phyloP scores from a whole-genome alignment of 2,329 filamentous ascomycete genomes.

The Penicillium rolfsii region DNA sequence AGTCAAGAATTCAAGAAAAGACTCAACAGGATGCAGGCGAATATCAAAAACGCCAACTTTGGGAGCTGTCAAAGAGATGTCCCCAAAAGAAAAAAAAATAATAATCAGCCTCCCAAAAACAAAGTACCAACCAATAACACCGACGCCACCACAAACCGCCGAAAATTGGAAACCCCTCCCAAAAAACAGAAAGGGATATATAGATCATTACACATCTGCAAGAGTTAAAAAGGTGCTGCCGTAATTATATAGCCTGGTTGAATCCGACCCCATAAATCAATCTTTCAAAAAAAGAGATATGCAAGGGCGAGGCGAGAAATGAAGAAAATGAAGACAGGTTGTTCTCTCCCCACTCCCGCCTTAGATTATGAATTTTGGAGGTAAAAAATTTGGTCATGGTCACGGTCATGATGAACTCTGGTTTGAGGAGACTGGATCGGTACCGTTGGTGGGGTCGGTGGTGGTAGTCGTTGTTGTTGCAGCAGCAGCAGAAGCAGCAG shows the following conservation, averaged over 20 bases:
- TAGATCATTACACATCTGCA: slow-evolving; percentile 20
- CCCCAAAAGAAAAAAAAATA: background rate
- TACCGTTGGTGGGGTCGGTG: background rate
- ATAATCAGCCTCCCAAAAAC: background rate
- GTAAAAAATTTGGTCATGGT: slow-evolving; percentile 13
- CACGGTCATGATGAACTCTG: slow-evolving; percentile 5
- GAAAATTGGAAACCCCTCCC: background rate
- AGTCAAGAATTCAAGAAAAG: background rate
- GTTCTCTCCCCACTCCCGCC: background rate
- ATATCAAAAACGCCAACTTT: no score
- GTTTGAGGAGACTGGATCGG: slow-evolving; percentile 6
- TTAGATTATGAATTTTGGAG: slow-evolving; percentile 2
- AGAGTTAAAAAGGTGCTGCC: background rate
- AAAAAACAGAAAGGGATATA: background rate
- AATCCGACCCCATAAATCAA: background rate
- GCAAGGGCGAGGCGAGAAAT: background rate
- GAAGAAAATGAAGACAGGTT: background rate
- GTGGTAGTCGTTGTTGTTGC: background rate
- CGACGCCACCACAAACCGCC: slow-evolving; percentile 14
- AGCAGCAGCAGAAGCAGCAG: background rate
- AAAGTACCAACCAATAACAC: slow-evolving; percentile 10
- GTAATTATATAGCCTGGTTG: background rate
- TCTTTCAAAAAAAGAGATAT: background rate
- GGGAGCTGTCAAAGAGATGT: no score
- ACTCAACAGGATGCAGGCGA: slow-evolving; percentile 9